phyloP scores from a whole-genome alignment of 345 rosid species.

The Dipteronia dyeriana region DNA sequence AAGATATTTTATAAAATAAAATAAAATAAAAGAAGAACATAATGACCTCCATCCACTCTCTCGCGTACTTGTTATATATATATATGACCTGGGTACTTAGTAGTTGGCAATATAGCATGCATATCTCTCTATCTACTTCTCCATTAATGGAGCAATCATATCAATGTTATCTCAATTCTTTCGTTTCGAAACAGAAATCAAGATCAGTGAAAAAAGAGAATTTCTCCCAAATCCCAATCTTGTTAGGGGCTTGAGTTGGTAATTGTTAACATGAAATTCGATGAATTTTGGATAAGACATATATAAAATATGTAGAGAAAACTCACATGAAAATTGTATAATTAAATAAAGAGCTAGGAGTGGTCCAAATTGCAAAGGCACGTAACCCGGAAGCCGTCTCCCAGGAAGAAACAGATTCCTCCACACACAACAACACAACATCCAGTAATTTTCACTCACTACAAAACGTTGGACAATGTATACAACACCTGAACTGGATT shows the following conservation, averaged over 20 bases:
- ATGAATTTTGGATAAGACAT: neutral
- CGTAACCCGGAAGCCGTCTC: conserved; percentile 31
- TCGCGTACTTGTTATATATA: neutral
- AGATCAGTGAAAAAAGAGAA: neutral
- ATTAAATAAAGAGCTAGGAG: neutral
- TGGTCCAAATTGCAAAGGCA: conserved; percentile 21
- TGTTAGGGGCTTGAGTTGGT: no score
- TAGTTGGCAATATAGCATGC: neutral
- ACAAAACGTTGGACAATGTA: conserved; percentile 16
- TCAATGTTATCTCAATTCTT: no score
- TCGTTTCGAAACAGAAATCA: neutral
- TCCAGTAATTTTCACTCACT: conserved; percentile 12
- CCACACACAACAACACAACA: conserved; percentile 23
- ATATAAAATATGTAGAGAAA: neutral
- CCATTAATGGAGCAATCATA: neutral
- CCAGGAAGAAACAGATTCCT: conserved; percentile 42
- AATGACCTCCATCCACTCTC: conserved; percentile 10
- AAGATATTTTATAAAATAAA: no score
- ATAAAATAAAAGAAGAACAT: no score
- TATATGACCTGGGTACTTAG: neutral
- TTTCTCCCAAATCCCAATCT: neutral
- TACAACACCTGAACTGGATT: conserved; percentile 16
- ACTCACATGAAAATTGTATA: neutral
- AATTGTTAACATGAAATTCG: neutral
- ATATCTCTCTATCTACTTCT: neutral